Percentiles rank a stretch among this genome's conserved stretches.
phyloP scores from a whole-genome alignment of 2,329 filamentous ascomycete genomes.

The Aspergillus sp. region DNA sequence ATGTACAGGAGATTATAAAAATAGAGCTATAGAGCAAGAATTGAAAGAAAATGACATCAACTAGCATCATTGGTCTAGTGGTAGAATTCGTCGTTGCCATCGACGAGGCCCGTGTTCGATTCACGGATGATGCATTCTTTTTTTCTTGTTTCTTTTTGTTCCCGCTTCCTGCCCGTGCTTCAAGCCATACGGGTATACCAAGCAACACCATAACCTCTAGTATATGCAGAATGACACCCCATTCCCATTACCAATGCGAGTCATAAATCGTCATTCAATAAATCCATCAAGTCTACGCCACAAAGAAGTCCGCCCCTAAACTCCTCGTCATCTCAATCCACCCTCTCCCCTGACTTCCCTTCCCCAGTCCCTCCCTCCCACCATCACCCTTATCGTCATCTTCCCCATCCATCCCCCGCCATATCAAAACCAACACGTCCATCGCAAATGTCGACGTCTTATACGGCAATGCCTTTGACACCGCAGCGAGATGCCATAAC shows the following conservation, averaged over 20 bases:
- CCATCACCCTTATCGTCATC: neutral
- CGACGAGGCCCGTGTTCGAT: slow-evolving; percentile 49
- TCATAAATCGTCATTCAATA: too few species aligned
- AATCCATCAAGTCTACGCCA: neutral
- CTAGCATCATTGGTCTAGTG: slow-evolving; percentile 46
- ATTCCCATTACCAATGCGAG: too few species aligned
- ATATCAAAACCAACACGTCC: neutral
- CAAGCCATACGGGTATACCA: too few species aligned
- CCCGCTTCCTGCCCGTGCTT: too few species aligned
- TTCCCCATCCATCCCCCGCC: neutral
- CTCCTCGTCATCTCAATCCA: neutral
- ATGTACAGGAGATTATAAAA: too few species aligned
- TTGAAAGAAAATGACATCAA: rapidly evolving
- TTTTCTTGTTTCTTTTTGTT: neutral
- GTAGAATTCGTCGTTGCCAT: slow-evolving; percentile 49
- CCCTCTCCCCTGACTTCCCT: neutral
- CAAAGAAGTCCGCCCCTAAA: neutral
- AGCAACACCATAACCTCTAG: too few species aligned
- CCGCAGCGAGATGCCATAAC: neutral
- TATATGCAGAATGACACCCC: too few species aligned
- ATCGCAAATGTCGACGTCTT: neutral
- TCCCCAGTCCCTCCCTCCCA: too few species aligned
- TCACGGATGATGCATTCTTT: slow-evolving; percentile 45
- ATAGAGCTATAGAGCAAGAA: too few species aligned
- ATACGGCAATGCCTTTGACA: neutral